phyloP scores from a whole-genome alignment of 2,329 filamentous ascomycete genomes.

The Hypoxylon sp. region DNA sequence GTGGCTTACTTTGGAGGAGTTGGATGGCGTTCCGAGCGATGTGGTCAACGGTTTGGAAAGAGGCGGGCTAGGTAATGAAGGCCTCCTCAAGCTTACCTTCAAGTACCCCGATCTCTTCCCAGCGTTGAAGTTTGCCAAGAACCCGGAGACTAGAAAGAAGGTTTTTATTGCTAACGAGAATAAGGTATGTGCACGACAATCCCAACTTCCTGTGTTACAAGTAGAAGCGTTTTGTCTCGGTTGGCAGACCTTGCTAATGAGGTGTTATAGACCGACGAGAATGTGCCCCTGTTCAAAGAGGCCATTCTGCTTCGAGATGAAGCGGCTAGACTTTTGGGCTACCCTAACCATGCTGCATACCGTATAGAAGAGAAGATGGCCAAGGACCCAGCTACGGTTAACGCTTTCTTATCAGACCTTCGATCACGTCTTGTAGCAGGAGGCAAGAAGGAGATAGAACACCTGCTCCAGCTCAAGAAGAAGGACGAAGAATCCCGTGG shows the following conservation, averaged over 20 bases:
- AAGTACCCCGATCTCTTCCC: constrained; percentile 88
- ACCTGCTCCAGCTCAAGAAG: constrained; percentile 80
- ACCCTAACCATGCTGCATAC: constrained; percentile 80
- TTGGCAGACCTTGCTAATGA: constrained; percentile 29
- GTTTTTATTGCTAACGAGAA: constrained; percentile 83
- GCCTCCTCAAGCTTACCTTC: constrained; percentile 80
- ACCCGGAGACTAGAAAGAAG: constrained; percentile 74
- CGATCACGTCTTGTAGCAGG: constrained; percentile 74
- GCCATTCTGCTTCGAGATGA: constrained; percentile 81
- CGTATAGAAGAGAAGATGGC: constrained; percentile 88
- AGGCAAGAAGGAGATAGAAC: constrained; percentile 75
- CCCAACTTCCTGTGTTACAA: too few relatives aligned
- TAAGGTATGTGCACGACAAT: constrained; percentile 62
- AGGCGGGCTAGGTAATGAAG: constrained; percentile 77
- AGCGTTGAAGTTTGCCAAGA: constrained; percentile 79
- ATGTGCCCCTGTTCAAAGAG: constrained; percentile 79
- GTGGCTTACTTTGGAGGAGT: constrained; percentile 80
- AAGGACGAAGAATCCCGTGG: constrained; percentile 71
- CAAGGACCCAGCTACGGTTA: constrained; percentile 77
- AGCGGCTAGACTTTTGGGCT: constrained; percentile 80
- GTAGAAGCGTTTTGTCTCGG: not conserved
- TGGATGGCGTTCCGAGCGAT: constrained; percentile 80
- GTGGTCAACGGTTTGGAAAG: constrained; percentile 75
- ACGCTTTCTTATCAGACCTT: constrained; percentile 78
- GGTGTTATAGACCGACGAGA: constrained; percentile 68